phyloP scores from a whole-genome alignment of 1,139 yeast genomes.

The Suhomyces yuchorum region DNA sequence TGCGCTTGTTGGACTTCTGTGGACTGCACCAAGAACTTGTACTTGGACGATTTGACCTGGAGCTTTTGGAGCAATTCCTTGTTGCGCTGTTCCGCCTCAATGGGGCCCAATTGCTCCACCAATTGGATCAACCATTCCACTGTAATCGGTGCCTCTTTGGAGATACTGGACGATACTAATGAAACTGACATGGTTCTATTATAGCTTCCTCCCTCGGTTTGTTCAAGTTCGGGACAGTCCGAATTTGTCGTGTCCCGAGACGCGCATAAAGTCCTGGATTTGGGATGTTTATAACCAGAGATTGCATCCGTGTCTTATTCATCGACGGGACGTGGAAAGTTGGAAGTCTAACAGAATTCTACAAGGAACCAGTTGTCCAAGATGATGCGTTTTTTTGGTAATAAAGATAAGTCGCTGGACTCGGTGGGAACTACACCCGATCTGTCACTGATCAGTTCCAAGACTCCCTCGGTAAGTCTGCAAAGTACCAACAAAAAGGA shows the following conservation, averaged over 20 bases:
- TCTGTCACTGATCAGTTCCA: conserved; percentile 10
- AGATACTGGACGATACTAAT: conserved; percentile 8
- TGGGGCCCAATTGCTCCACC: conserved; percentile 7
- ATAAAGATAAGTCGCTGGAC: conserved; percentile 9
- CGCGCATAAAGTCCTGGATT: not conserved
- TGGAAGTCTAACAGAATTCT: not conserved
- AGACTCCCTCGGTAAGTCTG: conserved; percentile 12
- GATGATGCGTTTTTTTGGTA: conserved; percentile 10
- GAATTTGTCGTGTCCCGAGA: conserved; percentile 3
- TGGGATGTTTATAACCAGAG: not conserved
- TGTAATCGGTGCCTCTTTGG: conserved; percentile 16
- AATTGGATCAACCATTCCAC: conserved; percentile 8
- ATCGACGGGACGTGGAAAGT: not conserved
- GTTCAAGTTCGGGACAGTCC: not conserved
- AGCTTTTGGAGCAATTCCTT: conserved; percentile 23
- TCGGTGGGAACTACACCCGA: conserved; percentile 5
- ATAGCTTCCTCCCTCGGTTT: not conserved
- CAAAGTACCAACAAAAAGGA: conserved; percentile 11
- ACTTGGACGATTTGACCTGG: conserved; percentile 37
- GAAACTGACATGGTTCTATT: conserved; percentile 3
- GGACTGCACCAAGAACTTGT: conserved; percentile 37
- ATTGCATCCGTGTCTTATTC: not conserved
- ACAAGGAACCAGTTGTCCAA: not conserved
- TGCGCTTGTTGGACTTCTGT: conserved; percentile 23
- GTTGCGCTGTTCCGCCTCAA: conserved; percentile 7